Base-by-base conservation (phyloP, 2,329 filamentous ascomycete species). In the Pseudogymnoascus destructans region DNA sequence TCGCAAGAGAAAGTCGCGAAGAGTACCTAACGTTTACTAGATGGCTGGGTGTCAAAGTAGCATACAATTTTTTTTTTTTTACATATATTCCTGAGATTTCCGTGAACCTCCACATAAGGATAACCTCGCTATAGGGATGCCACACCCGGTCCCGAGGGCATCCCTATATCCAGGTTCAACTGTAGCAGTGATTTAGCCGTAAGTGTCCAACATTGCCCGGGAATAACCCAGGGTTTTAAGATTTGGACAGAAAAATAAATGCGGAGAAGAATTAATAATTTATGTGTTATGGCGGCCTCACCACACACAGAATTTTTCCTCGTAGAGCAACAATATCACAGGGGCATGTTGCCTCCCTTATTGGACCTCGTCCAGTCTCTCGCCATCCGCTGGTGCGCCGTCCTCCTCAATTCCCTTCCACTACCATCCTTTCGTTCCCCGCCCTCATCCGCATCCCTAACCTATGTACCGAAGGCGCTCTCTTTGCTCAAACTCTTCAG, bases 401-500 rank as follows among this genome's bases (percentile, higher is more conserved):
- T 52, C n/a, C 62, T 66, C n/a, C 63, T 69, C 13, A 17, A 60
- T 2, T 58, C 63, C 64, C 61, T 55, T 59, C 61, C 32, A 42
- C 38, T 11, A n/a, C 38, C 7, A 61, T 64, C 36, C 35, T 68
- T 27, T 30, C 63, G 13, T 52, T 64, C 52, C 15, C 59, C 8
- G 62, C 66, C 17, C 64, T 66, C 13, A 66, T 68, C 59, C 63
- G 67, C 6, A 64, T 59, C 1, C 64, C 65, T 10, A 58, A 68
- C 21, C 56, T 65, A 13, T 60, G 61, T 7, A 64, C 64, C 52
- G 66, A 69, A 59, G 61, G 61, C 49, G 64, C 61, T 46, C 62
- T 69, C 52, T 63, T 69, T 27, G 63, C 65, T 17, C 60, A 64
- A 36, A 66, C 64, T 2, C 61, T 68, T 60, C 68, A 68, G 58